Percentiles rank a stretch among this genome's conserved stretches.
Evolutionary conservation across 1,284 basidiomycete genomes (phyloP).

Genomic region (Psilocybe mexicana): DNA sequence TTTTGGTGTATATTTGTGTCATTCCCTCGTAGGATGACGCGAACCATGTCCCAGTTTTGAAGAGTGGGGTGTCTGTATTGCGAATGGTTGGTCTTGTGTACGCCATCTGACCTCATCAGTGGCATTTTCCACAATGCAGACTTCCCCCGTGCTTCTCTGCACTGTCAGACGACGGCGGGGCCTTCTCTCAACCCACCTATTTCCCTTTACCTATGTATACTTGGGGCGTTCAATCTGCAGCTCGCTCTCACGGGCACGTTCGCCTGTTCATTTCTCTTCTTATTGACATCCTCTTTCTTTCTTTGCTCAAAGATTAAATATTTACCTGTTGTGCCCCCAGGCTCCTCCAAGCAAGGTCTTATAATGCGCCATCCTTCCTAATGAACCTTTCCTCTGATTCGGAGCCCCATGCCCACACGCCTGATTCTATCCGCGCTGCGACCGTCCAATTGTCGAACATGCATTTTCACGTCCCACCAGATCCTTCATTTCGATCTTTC

Average conservation of each 20-base stretch:
- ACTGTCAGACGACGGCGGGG: constrained; percentile 11
- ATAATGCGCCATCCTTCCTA: constrained; percentile 28
- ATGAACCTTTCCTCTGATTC: constrained; percentile 12
- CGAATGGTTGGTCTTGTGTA: constrained; percentile 1
- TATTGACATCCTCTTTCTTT: constrained; percentile 1
- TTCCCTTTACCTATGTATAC: constrained; percentile 1
- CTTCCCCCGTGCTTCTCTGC: constrained; percentile 10
- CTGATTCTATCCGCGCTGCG: constrained; percentile 61
- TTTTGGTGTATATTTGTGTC: constrained; percentile 2
- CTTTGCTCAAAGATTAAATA: constrained; percentile 2
- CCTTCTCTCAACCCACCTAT: background rate
- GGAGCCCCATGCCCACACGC: constrained; percentile 42
- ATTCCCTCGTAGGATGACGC: background rate
- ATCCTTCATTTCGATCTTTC: constrained; percentile 25
- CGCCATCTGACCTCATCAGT: constrained; percentile 29
- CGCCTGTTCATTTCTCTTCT: constrained; percentile 1
- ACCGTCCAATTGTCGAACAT: constrained; percentile 67
- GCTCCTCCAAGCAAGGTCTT: constrained; percentile 40
- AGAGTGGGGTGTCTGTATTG: background rate
- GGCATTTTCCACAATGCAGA: constrained; percentile 8
- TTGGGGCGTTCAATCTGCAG: constrained; percentile 14
- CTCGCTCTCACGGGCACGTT: constrained; percentile 21
- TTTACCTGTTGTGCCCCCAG: constrained; percentile 24
- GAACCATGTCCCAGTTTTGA: background rate
- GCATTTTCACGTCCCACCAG: constrained; percentile 34